Evolutionary conservation across 2,329 filamentous ascomycete species (phyloP).

Genomic region (Thermochaetoides dissita): DNA sequence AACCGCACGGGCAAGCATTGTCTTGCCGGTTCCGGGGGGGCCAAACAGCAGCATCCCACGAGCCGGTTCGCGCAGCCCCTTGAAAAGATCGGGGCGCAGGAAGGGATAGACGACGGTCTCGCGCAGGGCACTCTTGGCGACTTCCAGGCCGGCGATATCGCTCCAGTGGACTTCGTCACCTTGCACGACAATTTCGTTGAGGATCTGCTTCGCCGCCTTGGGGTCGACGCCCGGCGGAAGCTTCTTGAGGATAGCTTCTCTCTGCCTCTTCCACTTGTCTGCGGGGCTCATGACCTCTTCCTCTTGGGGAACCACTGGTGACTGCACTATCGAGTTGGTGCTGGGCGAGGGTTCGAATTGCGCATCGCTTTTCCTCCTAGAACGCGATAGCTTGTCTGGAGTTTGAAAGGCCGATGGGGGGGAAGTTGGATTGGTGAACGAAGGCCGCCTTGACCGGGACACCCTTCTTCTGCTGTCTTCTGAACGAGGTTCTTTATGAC

Average conservation of each 20-base stretch:
- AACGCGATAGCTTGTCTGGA: conserved; percentile 7
- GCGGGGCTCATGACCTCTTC: conserved; percentile 24
- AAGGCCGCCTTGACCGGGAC: not conserved
- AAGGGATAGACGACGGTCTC: conserved; percentile 97
- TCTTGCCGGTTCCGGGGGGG: conserved; percentile 95
- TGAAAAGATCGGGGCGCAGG: conserved; percentile 85
- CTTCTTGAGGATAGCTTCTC: conserved; percentile 55
- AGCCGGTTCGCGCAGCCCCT: conserved; percentile 85
- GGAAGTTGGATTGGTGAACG: conserved; percentile 10
- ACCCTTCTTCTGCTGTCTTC: too few relatives aligned
- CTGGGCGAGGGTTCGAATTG: conserved; percentile 18
- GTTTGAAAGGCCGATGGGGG: conserved; percentile 10
- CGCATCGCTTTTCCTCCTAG: conserved; percentile 20
- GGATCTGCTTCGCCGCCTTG: conserved; percentile 71
- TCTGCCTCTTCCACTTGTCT: conserved; percentile 45
- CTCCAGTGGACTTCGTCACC: conserved; percentile 92
- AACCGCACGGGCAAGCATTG: conserved; percentile 88
- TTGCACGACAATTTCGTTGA: conserved; percentile 89
- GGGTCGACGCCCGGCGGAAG: conserved; percentile 73
- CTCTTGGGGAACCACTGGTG: conserved; percentile 29
- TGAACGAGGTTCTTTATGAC: too few relatives aligned
- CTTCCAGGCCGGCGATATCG: conserved; percentile 80
- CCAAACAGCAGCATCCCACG: conserved; percentile 93
- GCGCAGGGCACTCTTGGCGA: conserved; percentile 81
- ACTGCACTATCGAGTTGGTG: conserved; percentile 22